Base-by-base conservation (phyloP, 257 asterid genomes). In the Salvia splendens region DNA sequence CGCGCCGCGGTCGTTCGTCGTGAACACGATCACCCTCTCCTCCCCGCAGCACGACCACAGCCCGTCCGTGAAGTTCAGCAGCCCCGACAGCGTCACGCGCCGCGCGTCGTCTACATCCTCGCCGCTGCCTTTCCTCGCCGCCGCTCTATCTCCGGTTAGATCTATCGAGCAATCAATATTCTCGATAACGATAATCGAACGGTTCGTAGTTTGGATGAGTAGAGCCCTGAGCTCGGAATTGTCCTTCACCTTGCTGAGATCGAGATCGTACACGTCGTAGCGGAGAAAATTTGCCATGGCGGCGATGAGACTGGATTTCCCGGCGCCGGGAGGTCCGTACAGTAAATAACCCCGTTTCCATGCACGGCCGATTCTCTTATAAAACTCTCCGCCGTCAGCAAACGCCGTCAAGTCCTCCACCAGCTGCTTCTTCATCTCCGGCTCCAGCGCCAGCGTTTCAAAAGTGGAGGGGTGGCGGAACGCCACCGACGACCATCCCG, bases 341-440 rank as follows among this genome's bases (percentile, higher is more conserved):
- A 86, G 69, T 48, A 83, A 69, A 43, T 86, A 86, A 3, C 92
- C 89, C 28, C 93, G 75, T 24, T 86, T 86, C 93, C 87, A 84
- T 3, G 87, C 85, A 2, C 83, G 85, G 4, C 89, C 93, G n/a
- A 38, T 68, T 24, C 35, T 74, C 8, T 5, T 33, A 5, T 74
- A 68, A 3, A 61, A 74, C 1, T 67, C 74, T 12, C 8, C 36
- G 3, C 78, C 74, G 17, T 20, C 70, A 0, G 49, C 53, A n/a
- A 74, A 74, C 55, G 74, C 54, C 67, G 65, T 62, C 0, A 74
- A 8, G 6, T 74, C 78, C 2, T 74, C 78, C 8, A 68, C 61
- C 8, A 74, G 66, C 62, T 67, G 84, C 5, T 52, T 65, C 14
- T 78, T 85, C 63, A 77, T 16, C 15, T 83, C 92, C 0, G 82